Evolutionary conservation across 2,329 filamentous ascomycete genomes (phyloP).

Genomic region (Xylaria sp.): DNA sequence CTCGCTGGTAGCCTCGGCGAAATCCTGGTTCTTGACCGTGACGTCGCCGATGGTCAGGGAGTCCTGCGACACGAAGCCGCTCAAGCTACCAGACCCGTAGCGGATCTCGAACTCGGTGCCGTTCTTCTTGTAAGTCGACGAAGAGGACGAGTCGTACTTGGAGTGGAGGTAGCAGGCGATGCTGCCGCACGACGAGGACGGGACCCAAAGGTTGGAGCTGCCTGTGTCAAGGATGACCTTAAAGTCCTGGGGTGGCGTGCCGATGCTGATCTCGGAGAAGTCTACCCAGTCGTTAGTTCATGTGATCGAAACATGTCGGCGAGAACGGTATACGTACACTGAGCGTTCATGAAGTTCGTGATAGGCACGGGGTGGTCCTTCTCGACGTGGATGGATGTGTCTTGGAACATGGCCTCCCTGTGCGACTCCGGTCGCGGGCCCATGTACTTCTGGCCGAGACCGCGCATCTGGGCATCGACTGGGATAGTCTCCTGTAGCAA

Average conservation of each 20-base stretch:
- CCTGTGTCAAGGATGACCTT: constrained; percentile 99
- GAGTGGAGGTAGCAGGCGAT: constrained; percentile 97
- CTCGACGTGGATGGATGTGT: constrained; percentile 67
- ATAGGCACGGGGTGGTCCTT: constrained; percentile 81
- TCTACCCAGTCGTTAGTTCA: constrained; percentile 55
- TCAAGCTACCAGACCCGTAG: constrained; percentile 93
- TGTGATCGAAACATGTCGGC: neutral
- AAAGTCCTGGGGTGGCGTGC: constrained; percentile 90
- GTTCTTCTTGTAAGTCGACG: constrained; percentile 92
- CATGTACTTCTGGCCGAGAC: constrained; percentile 96
- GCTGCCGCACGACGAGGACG: constrained; percentile 84
- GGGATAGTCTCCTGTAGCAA: constrained; percentile 68
- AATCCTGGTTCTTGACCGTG: constrained; percentile 85
- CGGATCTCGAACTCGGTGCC: constrained; percentile 89
- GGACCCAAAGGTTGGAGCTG: constrained; percentile 99
- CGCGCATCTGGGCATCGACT: constrained; percentile 78
- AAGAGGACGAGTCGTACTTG: constrained; percentile 92
- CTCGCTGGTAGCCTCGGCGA: constrained; percentile 94
- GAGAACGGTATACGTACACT: constrained; percentile 69
- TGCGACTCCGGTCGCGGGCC: constrained; percentile 72
- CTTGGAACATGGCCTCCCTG: constrained; percentile 77
- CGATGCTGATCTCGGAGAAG: constrained; percentile 95
- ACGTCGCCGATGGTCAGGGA: constrained; percentile 85
- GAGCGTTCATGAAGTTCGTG: constrained; percentile 97
- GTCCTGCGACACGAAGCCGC: constrained; percentile 92